Evolutionary conservation across 345 rosid genomes (phyloP).

Genomic region (Eucalyptus viminalis): DNA sequence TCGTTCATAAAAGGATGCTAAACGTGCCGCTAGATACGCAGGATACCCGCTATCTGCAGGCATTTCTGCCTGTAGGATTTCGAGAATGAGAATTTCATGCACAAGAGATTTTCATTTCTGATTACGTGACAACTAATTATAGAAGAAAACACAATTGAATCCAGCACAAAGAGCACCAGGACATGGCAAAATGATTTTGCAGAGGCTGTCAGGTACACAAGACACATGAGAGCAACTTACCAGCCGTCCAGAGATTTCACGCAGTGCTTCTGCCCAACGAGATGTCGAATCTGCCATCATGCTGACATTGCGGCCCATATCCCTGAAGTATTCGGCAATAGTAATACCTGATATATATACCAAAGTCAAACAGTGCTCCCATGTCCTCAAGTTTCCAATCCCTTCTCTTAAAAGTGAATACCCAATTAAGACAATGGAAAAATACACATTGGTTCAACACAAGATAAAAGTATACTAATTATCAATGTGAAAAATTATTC

Average conservation of each 20-base stretch:
- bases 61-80: slow-evolving; percentile 80
- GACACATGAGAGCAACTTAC: slow-evolving; percentile 18
- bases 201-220: background rate
- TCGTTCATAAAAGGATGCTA: slow-evolving; percentile 98
- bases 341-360: slow-evolving; percentile 57
- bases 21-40: slow-evolving; percentile 97
- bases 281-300: slow-evolving; percentile 99
- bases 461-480: background rate
- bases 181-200: background rate
- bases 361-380: background rate
- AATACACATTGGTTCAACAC: background rate
- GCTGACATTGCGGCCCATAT: slow-evolving; percentile 98
- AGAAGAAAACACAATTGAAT: background rate
- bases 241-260: slow-evolving; percentile 99
- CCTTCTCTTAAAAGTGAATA: background rate
- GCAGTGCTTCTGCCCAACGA: slow-evolving; percentile 99
- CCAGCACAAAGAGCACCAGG: background rate
- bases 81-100: background rate
- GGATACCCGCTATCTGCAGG: slow-evolving; percentile 99
- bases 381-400: background rate
- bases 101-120: background rate
- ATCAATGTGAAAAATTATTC: background rate
- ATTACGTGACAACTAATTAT: background rate
- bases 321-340: slow-evolving; percentile 97
- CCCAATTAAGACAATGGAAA: background rate